Base-by-base conservation (phyloP, 192 early-diverging fungal genomes). In the Coemansia aciculifera region DNA sequence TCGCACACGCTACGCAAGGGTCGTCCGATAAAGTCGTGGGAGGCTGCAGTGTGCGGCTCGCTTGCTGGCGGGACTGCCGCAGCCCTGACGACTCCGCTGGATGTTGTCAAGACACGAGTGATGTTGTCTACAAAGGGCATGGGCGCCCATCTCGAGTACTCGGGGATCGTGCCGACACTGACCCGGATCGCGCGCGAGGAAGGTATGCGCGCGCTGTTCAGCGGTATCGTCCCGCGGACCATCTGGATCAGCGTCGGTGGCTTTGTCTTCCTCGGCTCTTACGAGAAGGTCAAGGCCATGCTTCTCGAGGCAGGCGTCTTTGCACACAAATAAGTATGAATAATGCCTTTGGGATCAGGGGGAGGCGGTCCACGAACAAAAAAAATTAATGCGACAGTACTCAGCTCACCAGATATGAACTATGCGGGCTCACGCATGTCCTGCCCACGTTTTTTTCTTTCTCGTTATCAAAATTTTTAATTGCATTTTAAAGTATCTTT, bases 231-330 rank as follows among this genome's bases (percentile, higher is more conserved):
- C 2, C 97, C 97, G 3, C 90, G 97, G 56, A 92, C 95, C 7
- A 85, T 92, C 59, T 99, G 97, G 97, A 96, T 99, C 44, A 92
- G 91, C 43, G 87, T 97, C 57, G 97, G 97, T 49, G 97, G 97
- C 54, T 89, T 89, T 67, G 92, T 99, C 44, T 99, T 99, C 75
- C 87, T 99, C 63, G 97, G 97, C 38, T 92, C 90, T 5, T 99
- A 99, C 81, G 97, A 99, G 72, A 88, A 91, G 80, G 87, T 75
- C 64, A 88, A 87, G 63, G 34, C 66, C n/a, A 51, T 66, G 13
- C 52, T 85, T 17, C 19, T 75, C 6, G 69, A 75, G 13, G 51
- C 63, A 17, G 67, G 71, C 21, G 19, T 81, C 34, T 63, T 81
- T 71, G 59, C 74, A 0, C 43, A 52, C 63, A 49, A 27, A 29